Evolutionary conservation across 2,329 filamentous ascomycete genomes (phyloP), one percentile per base, ranked within the genome.

Genomic region (Moelleriella libera): DNA sequence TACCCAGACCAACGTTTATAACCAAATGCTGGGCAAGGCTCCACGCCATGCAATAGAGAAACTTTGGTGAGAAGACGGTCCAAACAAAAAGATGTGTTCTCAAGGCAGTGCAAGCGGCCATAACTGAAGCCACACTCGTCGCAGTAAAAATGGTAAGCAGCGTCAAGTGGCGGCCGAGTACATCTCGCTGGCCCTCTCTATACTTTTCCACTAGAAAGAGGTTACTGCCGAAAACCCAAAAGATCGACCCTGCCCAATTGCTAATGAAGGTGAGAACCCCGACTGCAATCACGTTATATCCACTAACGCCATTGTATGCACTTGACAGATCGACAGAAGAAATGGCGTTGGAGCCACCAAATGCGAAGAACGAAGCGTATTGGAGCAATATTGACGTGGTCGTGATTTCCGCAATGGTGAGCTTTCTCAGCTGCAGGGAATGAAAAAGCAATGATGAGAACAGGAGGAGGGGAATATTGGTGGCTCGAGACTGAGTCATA

Each of bases 61-160:
- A 97, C 64, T 97, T 98, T 0, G 92, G 92, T 53, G 87, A 94
- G 64, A 98, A 98, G 9, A 98, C 92, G 1, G 90, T 97, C 92
- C 92, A 98, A 51, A 98, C 89, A 61, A 98, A 98, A 49, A 98
- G 64, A 70, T 98, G 92, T 31, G 86, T 88, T 54, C 90, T 72
- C 59, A 98, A 64, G 6, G 77, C 72, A 44, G 85, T 88, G 63
- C 92, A 98, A 12, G 90, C 88, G 11, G 75, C 78, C 90, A 97
- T 97, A 29, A 96, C 83, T 44, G 80, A 83, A 3, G 79, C 65
- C 47, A 86, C 65, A 52, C 79, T 80, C 1, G 70, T 68, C 1
- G 83, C 74, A 9, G 77, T 68, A 61, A 92, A 94, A 9, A 83
- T 63, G 1, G 88, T 94, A 57, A 85, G 63, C 41, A 85, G 57